These are phyloP conservation scores for Cryptococcus deneoformans DNA, from an alignment of 1,284 basidiomycete genomes.

Conservation along the genomic window DNA sequence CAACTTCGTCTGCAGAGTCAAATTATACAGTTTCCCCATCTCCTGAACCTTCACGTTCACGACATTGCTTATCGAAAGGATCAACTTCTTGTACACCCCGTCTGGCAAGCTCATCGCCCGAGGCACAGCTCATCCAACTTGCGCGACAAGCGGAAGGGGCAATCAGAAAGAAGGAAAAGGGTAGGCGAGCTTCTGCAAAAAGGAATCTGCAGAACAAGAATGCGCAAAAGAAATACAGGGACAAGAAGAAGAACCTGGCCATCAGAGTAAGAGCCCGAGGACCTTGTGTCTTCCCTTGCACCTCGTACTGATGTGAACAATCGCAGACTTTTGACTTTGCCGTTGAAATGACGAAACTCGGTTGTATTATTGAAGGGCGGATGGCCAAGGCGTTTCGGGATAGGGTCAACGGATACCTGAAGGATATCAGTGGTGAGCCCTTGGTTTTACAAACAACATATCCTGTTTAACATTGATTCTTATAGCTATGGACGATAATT, in stretches of 20 bases:
- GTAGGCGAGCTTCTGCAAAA: background rate
- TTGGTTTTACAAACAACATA: background rate
- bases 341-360: background rate
- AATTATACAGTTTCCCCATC: no score
- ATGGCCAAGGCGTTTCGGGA: background rate
- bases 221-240: constrained; percentile 12
- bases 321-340: background rate
- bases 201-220: background rate
- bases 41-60: no score
- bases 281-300: background rate
- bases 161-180: background rate
- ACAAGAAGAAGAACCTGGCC: constrained; percentile 2
- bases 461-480: background rate
- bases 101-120: background rate
- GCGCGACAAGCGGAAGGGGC: background rate
- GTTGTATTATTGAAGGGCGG: background rate
- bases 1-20: no score
- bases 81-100: no score
- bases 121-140: background rate
- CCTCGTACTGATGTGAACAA: background rate
- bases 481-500: background rate
- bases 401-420: background rate
- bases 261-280: background rate
- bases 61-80: no score
- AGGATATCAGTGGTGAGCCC: background rate